These are phyloP conservation scores for Dryas integrifolia DNA, from an alignment of 331 rosid genomes.

Conservation along the genomic window DNA sequence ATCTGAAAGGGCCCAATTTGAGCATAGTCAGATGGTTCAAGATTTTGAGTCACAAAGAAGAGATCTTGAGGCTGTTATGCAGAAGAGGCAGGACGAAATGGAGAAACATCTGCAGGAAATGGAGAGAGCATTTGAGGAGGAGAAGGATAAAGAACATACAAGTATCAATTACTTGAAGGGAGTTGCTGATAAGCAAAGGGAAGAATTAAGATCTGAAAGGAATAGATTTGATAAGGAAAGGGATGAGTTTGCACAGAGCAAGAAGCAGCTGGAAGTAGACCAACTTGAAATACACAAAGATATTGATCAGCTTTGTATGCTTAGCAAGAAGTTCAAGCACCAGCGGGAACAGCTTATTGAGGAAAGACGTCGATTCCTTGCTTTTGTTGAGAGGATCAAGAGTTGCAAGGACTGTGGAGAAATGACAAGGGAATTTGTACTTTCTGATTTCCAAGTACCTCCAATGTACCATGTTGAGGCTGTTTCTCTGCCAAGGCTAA, in stretches of 20 bases:
- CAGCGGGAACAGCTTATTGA: constrained; percentile 67
- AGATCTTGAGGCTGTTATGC: constrained; percentile 62
- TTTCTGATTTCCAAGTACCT: constrained; percentile 62
- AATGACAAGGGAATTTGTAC: constrained; percentile 47
- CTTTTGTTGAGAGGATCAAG: constrained; percentile 71
- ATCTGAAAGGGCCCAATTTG: constrained; percentile 57
- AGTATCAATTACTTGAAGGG: constrained; percentile 56
- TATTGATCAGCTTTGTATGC: constrained; percentile 62
- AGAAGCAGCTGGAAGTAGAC: constrained; percentile 52
- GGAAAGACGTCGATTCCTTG: constrained; percentile 60
- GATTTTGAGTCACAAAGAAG: constrained; percentile 60
- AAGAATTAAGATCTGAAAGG: constrained; percentile 54
- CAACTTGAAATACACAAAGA: constrained; percentile 70
- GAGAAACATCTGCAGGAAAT: constrained; percentile 52
- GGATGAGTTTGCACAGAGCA: constrained; percentile 52
- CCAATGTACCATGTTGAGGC: constrained; percentile 38
- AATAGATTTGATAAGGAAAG: constrained; percentile 50
- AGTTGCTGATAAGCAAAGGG: constrained; percentile 57
- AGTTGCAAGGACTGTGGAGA: constrained; percentile 70
- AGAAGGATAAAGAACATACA: constrained; percentile 53
- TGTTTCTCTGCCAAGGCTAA: constrained; percentile 32
- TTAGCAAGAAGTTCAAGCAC: constrained; percentile 70
- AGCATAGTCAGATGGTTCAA: constrained; percentile 48
- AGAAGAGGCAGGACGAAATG: constrained; percentile 50
- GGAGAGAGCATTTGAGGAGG: constrained; percentile 65